Base-by-base conservation (phyloP, 83 land plant species). In the Thuja plicata region DNA sequence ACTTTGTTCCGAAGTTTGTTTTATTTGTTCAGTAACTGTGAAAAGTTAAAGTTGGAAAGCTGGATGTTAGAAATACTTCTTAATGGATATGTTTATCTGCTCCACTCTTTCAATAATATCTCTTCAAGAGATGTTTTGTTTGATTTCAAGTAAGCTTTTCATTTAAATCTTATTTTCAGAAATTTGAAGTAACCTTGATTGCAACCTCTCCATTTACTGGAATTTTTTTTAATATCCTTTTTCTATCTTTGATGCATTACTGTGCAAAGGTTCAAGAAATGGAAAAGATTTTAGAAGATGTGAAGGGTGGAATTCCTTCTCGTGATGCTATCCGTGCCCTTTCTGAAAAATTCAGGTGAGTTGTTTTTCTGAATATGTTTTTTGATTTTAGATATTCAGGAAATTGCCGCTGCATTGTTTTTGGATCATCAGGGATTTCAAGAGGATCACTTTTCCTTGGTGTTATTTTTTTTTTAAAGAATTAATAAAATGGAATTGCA, bases 261-360 rank as follows among this genome's bases (percentile, higher is more conserved):
- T 76, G 79, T 76, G 40, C 40, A 76, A 76, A 81, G 84, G 96
- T 95, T 66, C 62, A 84, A 57, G 95, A 95, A 90, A 95, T 94
- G 96, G 96, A 95, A 86, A 76, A 90, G 70, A 88, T 91, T 73
- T 85, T 95, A 90, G 92, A 91, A 89, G 92, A 89, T 24, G 78
- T 88, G 66, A 89, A 92, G 46, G 91, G 90, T 91, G 76, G 90
- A 12, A 87, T 94, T 38, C 96, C 96, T 21, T 1, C 90, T 45
- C 93, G 94, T 73, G 95, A 95, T 35, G 8, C 91, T 70, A 88
- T 95, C 55, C 57, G 38, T 16, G 66, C 91, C 82, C 90, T 95
- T 89, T 91, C 96, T 35, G 92, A 92, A 38, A 95, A 92, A 76
- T 95, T 95, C 88, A 94, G 95, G 96, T 95, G 34, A 34, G 79